Evolutionary conservation across 2,329 filamentous ascomycete genomes (phyloP), one percentile per base, ranked within the genome.

Genomic region (Fusarium circinatum): DNA sequence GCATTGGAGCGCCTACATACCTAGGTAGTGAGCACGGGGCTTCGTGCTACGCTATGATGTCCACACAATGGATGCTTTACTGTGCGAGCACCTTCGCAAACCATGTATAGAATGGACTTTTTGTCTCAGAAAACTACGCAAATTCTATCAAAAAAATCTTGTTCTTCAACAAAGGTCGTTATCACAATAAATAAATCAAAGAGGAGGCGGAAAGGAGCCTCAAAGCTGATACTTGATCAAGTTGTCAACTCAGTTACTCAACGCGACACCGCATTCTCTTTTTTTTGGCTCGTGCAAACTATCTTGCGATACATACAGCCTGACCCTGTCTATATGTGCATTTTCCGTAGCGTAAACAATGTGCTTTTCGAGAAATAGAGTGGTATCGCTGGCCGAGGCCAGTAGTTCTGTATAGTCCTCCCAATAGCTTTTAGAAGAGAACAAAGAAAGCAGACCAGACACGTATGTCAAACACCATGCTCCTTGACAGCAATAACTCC

Each of bases 171-270:
- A 30, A 22, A 58, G 18, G 36, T 20, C 13, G 17, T 41, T 17
- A 42, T 44, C 14, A 44, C 58, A 42, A 41, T n/a, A 26, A 68
- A 60, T 73, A 74, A 75, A 73, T 74, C 71, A 72, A 74, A 38
- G 65, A 73, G 39, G 59, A 55, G 59, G 68, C 68, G 60, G 34
- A 45, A 47, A 12, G 39, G 22, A 57, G 69, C 60, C 17, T 49
- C 64, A 65, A 75, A 75, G 52, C 68, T 75, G 61, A 72, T 75
- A 65, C 71, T 62, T 59, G 44, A 62, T 65, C 39, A 71, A 68
- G 71, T 65, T 58, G 58, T 75, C 36, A 66, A 70, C 64, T 60
- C 68, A 57, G 67, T 59, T 63, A 57, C 66, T 63, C 65, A 61
- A 59, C 47, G 54, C 64, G 55, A 65, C 63, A 61, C 58, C 56